These are phyloP conservation scores for Hansenula sp. DNA, from an alignment of 1,139 yeast genomes.

Conservation along the genomic window DNA sequence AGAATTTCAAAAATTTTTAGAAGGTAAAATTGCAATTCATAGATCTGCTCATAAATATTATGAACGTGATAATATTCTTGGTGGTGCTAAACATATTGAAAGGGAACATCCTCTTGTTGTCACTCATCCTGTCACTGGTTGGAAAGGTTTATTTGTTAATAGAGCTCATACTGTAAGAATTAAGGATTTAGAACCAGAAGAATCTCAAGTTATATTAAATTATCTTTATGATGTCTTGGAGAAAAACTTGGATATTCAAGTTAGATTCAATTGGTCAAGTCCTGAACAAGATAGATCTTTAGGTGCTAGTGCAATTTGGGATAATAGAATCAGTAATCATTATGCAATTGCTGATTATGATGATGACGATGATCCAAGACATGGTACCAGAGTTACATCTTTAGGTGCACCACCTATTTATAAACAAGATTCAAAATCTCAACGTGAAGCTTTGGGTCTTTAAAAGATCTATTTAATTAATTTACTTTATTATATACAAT, in stretches of 20 bases:
- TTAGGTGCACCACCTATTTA: constrained; percentile 2
- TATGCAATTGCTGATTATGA: constrained; percentile 7
- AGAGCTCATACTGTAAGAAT: constrained; percentile 31
- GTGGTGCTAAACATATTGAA: constrained; percentile 34
- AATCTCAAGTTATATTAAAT: not conserved
- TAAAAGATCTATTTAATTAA: not conserved
- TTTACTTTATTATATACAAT: not conserved
- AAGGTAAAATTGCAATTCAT: constrained; percentile 43
- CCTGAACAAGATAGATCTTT: constrained; percentile 1
- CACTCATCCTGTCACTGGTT: constrained; percentile 53
- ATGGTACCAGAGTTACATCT: constrained; percentile 3
- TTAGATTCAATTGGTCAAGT: constrained; percentile 1
- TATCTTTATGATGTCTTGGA: constrained; percentile 3
- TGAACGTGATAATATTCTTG: constrained; percentile 38
- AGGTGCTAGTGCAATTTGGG: constrained; percentile 3
- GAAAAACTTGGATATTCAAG: constrained; percentile 4
- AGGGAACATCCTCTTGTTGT: constrained; percentile 41
- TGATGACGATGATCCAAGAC: constrained; percentile 14
- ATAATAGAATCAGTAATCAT: not conserved
- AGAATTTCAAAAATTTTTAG: constrained; percentile 40
- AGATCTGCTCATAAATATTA: constrained; percentile 34
- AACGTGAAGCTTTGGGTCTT: constrained; percentile 28
- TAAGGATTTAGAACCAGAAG: constrained; percentile 3
- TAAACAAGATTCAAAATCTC: constrained; percentile 1
- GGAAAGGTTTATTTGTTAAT: constrained; percentile 45